Base-by-base conservation (phyloP, 2,329 filamentous ascomycete species). In the Sordariomycetes sp. region DNA sequence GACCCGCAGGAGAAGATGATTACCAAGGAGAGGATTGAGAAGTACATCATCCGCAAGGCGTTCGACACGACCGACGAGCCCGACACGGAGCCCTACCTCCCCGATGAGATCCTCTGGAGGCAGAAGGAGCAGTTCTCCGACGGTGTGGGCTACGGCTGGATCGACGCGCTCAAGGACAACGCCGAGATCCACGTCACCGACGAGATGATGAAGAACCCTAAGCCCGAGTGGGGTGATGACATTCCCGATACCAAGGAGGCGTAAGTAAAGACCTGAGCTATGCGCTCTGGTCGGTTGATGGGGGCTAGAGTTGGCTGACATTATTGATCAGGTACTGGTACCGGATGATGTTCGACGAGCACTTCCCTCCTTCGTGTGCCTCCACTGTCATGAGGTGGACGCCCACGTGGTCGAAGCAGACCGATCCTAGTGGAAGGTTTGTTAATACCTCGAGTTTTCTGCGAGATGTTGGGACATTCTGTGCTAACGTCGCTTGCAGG, bases 51-150 rank as follows among this genome's bases (percentile, higher is more conserved):
- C 63, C 89, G 94, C 68, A 96, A 96, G 75, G 95, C 94, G 2
- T 99, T 99, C 69, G 94, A 99, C 74, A 96, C 90, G 34, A 82
- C 81, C 53, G 90, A 92, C 67, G 88, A 96, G 73, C 90, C 91
- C 17, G 84, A 79, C 53, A 81, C 79, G 54, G 74, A 87, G 70
- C 85, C 94, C 10, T 99, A 97, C 76, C 83, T 99, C n/a, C 94
- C 95, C 8, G 86, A 96, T 20, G 84, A 91, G 70, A 99, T 99
- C 65, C 84, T 99, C 58, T 99, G 90, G 88, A 82, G 95, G 69
- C 95, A 99, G 75, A 99, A 99, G 84, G 94, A 99, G 77, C 94
- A 99, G 76, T 99, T 99, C 78, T 95, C 87, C 59, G 95, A 99
- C 67, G 95, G 94, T 69, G 94, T 99, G 59, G 94, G 94, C 59